A percentile compares a stretch with the other conserved stretches of the same genome.
These are phyloP conservation scores for Panicum virgatum DNA, from an alignment of 202 grass and related monocot genomes.

Conservation along the genomic window DNA sequence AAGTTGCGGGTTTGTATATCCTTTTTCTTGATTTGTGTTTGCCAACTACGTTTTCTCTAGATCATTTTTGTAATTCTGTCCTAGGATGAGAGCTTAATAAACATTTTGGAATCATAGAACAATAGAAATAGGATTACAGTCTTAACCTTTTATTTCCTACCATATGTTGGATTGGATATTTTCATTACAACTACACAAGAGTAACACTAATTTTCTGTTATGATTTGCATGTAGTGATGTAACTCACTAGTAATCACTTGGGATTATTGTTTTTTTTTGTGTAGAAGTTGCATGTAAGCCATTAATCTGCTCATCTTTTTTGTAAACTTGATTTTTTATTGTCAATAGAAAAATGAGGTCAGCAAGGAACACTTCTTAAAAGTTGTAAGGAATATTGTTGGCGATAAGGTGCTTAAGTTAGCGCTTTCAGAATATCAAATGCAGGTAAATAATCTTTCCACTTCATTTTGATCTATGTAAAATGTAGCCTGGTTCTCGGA, in stretches of 20 bases:
- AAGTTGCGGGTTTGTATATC: constrained; percentile 76
- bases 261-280: not conserved
- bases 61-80: too few species aligned
- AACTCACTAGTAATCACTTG: not conserved
- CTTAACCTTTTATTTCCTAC: too few species aligned
- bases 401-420: constrained; percentile 93
- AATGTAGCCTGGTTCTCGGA: constrained; percentile 10
- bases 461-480: constrained; percentile 22
- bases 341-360: constrained; percentile 89
- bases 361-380: constrained; percentile 91
- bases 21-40: constrained; percentile 20
- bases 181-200: too few species aligned
- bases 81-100: too few species aligned
- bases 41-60: not conserved
- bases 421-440: constrained; percentile 82
- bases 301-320: constrained; percentile 14
- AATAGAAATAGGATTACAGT: too few species aligned
- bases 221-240: constrained; percentile 1
- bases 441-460: constrained; percentile 60
- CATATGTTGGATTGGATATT: too few species aligned
- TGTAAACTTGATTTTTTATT: constrained; percentile 30
- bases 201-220: constrained; percentile 16
- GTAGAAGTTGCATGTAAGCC: constrained; percentile 9
- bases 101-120: too few species aligned
- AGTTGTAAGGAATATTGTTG: constrained; percentile 90